Evolutionary conservation across 352 stramenopile genomes (phyloP).

Genomic region (Plasmopara halstedii): DNA sequence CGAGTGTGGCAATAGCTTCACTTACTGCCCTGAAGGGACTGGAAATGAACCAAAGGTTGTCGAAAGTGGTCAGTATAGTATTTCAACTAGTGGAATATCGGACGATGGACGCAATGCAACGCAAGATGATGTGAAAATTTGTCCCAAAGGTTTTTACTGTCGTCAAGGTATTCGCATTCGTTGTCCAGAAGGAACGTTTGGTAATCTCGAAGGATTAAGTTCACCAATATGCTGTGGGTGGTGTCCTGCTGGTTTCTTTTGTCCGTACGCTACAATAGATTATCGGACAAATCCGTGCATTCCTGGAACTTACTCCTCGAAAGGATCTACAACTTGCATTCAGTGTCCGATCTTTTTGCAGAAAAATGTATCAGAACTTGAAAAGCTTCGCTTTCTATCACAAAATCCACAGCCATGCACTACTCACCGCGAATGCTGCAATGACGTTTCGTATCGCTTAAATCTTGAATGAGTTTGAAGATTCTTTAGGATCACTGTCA

Average conservation of each 20-base stretch:
- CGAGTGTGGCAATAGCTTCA: slow-evolving; percentile 38
- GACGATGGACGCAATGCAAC: slow-evolving; percentile 42
- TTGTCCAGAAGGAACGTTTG: slow-evolving; percentile 63
- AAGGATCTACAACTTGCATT: slow-evolving; percentile 38
- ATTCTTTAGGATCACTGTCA: too few species aligned
- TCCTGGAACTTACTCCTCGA: slow-evolving; percentile 33
- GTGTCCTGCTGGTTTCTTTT: slow-evolving; percentile 66
- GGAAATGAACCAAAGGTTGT: slow-evolving; percentile 40
- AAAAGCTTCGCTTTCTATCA: slow-evolving; percentile 14
- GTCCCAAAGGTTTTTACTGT: slow-evolving; percentile 64
- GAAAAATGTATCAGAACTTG: slow-evolving; percentile 15
- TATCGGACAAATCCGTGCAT: slow-evolving; percentile 35
- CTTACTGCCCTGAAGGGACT: slow-evolving; percentile 56
- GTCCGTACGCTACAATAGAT: slow-evolving; percentile 44
- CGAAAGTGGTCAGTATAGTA: slow-evolving; percentile 40
- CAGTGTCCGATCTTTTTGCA: slow-evolving; percentile 24
- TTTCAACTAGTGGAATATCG: slow-evolving; percentile 29
- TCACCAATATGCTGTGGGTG: slow-evolving; percentile 44
- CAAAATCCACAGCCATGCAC: slow-evolving; percentile 21
- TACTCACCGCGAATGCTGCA: slow-evolving; percentile 34
- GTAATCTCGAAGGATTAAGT: slow-evolving; percentile 39
- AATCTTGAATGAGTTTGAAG: too few species aligned
- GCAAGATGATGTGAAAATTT: slow-evolving; percentile 39
- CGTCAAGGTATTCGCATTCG: slow-evolving; percentile 52
- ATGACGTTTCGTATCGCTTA: too few species aligned